Evolutionary conservation across 2,329 filamentous ascomycete genomes (phyloP), one percentile per base, ranked within the genome.

Genomic region (Trichoderma atroviride): DNA sequence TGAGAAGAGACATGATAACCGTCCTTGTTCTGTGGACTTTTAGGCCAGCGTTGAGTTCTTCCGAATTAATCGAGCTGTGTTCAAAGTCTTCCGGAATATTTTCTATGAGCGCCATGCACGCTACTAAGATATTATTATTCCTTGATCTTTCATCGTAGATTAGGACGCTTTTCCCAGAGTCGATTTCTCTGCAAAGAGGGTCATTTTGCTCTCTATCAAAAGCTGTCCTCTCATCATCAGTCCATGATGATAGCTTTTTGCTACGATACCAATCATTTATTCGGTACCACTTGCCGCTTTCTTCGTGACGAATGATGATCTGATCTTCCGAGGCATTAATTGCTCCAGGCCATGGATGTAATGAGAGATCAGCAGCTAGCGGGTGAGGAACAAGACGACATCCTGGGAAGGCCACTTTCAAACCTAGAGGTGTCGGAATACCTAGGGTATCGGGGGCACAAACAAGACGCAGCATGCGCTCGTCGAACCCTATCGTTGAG

Each of bases 211-310:
- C 31, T 16, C 40, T 60, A 24, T 74, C 70, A 63, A 71, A 71
- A 13, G 69, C 72, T 3, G 53, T 14, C 3, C 37, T 56, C 47
- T 75, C 68, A 14, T 73, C 68, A 1, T 52, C 33, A 7, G 73
- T 73, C 73, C 73, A 75, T 16, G 33, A 29, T 0, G 57, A 29
- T 3, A 74, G 19, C n/a, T 74, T 74, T 50, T 55, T 69, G 47
- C 53, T 70, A 29, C 72, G 72, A 37, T 74, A 74, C 72, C 70
- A 72, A 58, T 75, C 73, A 1, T 72, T 40, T 14, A 72, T 62
- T 11, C 72, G 72, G 19, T 70, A 71, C 74, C 74, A 74, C 11
- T 59, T 57, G 2, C 69, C 63, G 1, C 57, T 72, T 14, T 43
- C 35, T 5, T 72, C 68, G 27, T 71, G 40, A 29, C 47, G 71